Conservation (phyloP, 176 grass and related monocot species). For the Aechmea fasciata region DNA sequence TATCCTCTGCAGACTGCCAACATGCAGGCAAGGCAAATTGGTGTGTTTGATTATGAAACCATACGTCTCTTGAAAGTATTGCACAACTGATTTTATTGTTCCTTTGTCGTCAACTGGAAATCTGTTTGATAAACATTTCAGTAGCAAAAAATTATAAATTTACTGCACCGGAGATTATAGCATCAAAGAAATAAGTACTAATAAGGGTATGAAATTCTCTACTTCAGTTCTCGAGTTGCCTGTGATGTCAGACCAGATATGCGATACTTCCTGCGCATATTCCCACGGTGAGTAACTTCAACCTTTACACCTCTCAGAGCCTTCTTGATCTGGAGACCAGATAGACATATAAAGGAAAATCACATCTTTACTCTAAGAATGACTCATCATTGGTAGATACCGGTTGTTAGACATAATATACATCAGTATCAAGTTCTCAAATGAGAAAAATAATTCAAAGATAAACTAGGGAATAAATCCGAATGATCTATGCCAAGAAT, state of each 20-base stretch:
- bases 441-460: no score
- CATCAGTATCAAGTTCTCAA: no score
- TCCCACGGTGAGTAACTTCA: slow-evolving; percentile 95
- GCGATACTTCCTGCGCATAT: slow-evolving; percentile 88
- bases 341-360: not conserved
- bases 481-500: no score
- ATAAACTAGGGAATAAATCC: no score
- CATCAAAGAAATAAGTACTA: not conserved
- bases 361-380: not conserved
- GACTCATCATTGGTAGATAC: not conserved
- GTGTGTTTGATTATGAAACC: slow-evolving; percentile 83
- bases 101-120: slow-evolving; percentile 80
- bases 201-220: slow-evolving; percentile 9
- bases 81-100: slow-evolving; percentile 75
- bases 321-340: slow-evolving; percentile 70
- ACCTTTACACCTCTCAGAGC: slow-evolving; percentile 85
- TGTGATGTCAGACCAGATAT: slow-evolving; percentile 80
- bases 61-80: slow-evolving; percentile 98
- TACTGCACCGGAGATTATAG: not conserved
- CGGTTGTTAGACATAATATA: no score
- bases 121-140: slow-evolving; percentile 25
- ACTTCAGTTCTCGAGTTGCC: slow-evolving; percentile 80
- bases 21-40: slow-evolving; percentile 75
- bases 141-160: not conserved
- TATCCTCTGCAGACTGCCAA: slow-evolving; percentile 74